Base-by-base conservation (phyloP, 106 monocot genomes). In the Acanthochlamys bracteata region DNA sequence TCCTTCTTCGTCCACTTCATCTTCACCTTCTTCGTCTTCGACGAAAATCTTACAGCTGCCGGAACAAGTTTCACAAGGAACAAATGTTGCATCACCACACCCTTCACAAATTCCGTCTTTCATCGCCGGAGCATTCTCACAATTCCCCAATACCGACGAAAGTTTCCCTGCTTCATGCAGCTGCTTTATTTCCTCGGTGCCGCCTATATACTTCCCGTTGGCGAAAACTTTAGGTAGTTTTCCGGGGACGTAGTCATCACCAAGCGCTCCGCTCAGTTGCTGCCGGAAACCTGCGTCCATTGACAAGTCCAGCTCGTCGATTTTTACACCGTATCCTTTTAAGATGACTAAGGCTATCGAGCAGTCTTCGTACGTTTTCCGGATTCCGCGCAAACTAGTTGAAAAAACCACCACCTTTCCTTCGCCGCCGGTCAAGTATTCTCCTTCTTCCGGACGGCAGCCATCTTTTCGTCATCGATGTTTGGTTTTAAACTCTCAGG, bases 251-350 rank as follows among this genome's bases (percentile, higher is more conserved):
- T 72, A 69, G 0, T 66, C 63, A 4, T 22, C 22, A 7, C 90
- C 84, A 6, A 91, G 64, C 6, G 91, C 58, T 57, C 58, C 69
- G 0, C 55, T 67, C 68, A 98, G 66, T 68, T 98, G 88, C 42
- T 91, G 78, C 70, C 73, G 80, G 73, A 80, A 98, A 1, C 69
- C 85, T 7, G 39, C 69, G 55, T 98, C 82, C 88, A 91, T 78
- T 9, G 88, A 98, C 0, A 85, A 77, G 68, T 98, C 96, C 65
- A 90, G 71, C 76, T 96, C 96, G 58, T 96, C 90, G 54, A 91
- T 49, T 15, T 66, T 68, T 4, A 88, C 76, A 6, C 80, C 68
- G 46, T 86, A 86, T 4, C 83, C 76, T 39, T 65, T 70, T 0
- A 92, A 64, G 20, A 99, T 83, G 21, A 62, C 51, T 25, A 54